Evolutionary conservation across 148 eudicot genomes (phyloP).

Genomic region (Chenopodium quinoa): DNA sequence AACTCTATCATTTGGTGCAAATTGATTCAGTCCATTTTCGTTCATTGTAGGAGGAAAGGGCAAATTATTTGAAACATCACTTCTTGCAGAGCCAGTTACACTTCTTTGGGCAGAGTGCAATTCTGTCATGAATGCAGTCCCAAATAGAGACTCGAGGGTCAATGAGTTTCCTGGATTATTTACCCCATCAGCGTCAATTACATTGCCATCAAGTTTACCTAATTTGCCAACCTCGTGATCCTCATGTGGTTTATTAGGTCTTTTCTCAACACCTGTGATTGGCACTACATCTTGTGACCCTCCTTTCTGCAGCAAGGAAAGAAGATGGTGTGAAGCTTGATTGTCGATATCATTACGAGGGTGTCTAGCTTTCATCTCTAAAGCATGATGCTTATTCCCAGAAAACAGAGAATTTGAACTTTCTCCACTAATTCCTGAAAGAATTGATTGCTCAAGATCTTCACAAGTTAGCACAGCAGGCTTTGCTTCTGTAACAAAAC

Average conservation of each 20-base stretch:
- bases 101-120: conserved; percentile 70
- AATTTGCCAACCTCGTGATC: conserved; percentile 26
- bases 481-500: conserved; percentile 40
- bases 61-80: conserved; percentile 33
- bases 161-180: conserved; percentile 40
- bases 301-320: conserved; percentile 75
- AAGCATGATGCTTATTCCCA: conserved; percentile 27
- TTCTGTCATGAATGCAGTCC: conserved; percentile 89
- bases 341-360: conserved; percentile 41
- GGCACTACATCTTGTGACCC: conserved; percentile 26
- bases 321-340: conserved; percentile 75
- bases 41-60: conserved; percentile 27
- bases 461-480: conserved; percentile 88
- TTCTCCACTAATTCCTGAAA: conserved; percentile 57
- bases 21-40: conserved; percentile 32
- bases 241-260: conserved; percentile 23
- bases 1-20: conserved; percentile 28
- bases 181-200: conserved; percentile 31
- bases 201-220: conserved; percentile 24
- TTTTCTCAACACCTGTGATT: conserved; percentile 31
- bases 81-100: conserved; percentile 38
- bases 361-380: conserved; percentile 30
- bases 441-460: conserved; percentile 90
- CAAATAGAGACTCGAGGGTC: conserved; percentile 84
- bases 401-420: conserved; percentile 33